Conservation (phyloP, 805 yeast genomes). For the Teunomyces pallodes region DNA sequence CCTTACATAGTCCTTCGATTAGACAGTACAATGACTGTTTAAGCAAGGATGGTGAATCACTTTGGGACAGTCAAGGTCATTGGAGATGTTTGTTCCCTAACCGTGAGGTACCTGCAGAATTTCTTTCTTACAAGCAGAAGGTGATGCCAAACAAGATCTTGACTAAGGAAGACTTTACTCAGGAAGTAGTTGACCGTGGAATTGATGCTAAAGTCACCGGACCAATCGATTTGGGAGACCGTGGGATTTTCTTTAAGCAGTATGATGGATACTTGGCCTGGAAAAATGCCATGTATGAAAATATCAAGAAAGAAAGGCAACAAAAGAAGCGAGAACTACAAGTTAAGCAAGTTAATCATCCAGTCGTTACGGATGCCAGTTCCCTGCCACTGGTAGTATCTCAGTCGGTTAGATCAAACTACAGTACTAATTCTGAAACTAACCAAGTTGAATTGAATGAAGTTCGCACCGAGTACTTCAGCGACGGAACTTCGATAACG, state of each 20-base stretch:
- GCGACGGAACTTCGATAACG: slow-evolving; percentile 37
- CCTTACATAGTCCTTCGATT: slow-evolving; percentile 58
- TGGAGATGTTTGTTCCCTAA: slow-evolving; percentile 91
- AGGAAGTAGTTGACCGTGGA: slow-evolving; percentile 15
- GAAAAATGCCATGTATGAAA: slow-evolving; percentile 54
- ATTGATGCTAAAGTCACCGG: slow-evolving; percentile 7
- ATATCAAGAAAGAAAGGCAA: slow-evolving; percentile 32
- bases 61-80: slow-evolving; percentile 81
- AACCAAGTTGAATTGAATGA: slow-evolving; percentile 31
- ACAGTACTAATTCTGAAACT: slow-evolving; percentile 23
- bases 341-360: not conserved
- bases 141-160: slow-evolving; percentile 31
- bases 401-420: slow-evolving; percentile 23
- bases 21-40: slow-evolving; percentile 62
- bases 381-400: slow-evolving; percentile 20
- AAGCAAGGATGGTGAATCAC: slow-evolving; percentile 62
- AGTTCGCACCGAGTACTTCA: slow-evolving; percentile 29
- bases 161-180: slow-evolving; percentile 59
- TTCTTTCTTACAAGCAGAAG: slow-evolving; percentile 26
- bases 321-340: not conserved
- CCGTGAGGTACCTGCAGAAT: slow-evolving; percentile 30
- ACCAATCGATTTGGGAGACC: slow-evolving; percentile 40
- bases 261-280: slow-evolving; percentile 66
- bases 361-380: not conserved
- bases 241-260: slow-evolving; percentile 62